Conservation (phyloP, 257 asterid genomes). For the Ballota nigra region DNA sequence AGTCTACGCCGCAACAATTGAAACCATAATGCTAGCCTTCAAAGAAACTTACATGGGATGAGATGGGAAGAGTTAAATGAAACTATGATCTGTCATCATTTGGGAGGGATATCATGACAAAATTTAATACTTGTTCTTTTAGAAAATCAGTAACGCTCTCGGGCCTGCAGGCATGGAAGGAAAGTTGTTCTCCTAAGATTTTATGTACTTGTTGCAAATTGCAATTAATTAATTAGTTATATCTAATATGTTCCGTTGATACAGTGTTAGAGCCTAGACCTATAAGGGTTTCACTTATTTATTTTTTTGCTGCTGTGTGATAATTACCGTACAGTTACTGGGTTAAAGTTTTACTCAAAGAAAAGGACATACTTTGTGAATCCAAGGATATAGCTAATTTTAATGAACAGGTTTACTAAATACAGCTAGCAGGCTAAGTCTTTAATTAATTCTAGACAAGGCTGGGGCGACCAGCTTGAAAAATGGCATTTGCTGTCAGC, state of each 20-base stretch:
- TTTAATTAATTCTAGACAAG: too few relatives aligned
- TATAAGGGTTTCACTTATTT: neutral
- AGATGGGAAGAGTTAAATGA: neutral
- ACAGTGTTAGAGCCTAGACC: neutral
- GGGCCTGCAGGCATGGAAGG: neutral
- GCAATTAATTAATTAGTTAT: neutral
- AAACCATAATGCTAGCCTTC: neutral
- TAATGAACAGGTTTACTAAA: neutral
- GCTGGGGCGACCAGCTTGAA: too few relatives aligned
- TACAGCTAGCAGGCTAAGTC: neutral
- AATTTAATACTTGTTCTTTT: neutral
- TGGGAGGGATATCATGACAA: neutral
- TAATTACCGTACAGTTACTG: neutral
- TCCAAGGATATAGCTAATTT: neutral
- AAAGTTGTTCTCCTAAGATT: constrained; percentile 1
- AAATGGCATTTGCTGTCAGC: neutral
- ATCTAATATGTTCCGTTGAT: neutral
- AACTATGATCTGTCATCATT: neutral
- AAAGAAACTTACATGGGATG: neutral
- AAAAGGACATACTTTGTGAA: neutral
- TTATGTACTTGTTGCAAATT: constrained; percentile 2
- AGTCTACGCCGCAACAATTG: neutral
- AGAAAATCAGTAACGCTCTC: neutral
- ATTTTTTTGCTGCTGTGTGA: neutral
- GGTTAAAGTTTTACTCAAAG: neutral